A percentile compares a stretch with the other conserved stretches of the same genome.
Evolutionary conservation across 306 rosid species (phyloP).

Genomic region (Dalbergia cultrata): DNA sequence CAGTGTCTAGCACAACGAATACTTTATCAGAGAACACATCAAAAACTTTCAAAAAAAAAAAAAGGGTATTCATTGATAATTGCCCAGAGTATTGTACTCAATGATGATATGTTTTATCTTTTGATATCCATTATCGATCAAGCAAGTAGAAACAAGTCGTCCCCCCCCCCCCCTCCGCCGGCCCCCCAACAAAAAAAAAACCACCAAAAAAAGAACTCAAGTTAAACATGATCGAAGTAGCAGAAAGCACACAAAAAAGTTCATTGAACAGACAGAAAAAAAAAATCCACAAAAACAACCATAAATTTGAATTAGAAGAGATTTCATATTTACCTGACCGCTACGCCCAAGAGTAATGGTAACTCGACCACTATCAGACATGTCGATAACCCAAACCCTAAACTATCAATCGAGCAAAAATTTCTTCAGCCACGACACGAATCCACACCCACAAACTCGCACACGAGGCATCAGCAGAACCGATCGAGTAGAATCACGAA

Average conservation of each 20-base stretch:
- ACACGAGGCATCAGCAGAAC: slow-evolving; percentile 37
- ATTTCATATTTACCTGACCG: slow-evolving; percentile 69
- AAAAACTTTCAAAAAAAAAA: background rate
- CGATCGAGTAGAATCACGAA: slow-evolving; percentile 2
- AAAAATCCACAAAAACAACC: background rate
- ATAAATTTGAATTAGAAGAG: background rate
- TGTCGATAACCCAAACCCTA: slow-evolving; percentile 66
- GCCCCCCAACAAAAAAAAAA: too few relatives aligned
- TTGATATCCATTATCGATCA: slow-evolving; percentile 18
- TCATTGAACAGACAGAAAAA: slow-evolving; percentile 13
- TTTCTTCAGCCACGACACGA: slow-evolving; percentile 15
- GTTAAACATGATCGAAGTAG: slow-evolving; percentile 10
- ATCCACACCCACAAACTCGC: slow-evolving; percentile 14
- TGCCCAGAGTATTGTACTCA: background rate
- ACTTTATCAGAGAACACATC: slow-evolving; percentile 40
- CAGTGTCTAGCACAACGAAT: background rate
- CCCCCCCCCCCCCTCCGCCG: background rate
- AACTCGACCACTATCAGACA: slow-evolving; percentile 81
- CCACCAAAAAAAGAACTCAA: background rate
- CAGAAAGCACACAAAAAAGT: slow-evolving; percentile 29
- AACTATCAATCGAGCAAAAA: slow-evolving; percentile 40
- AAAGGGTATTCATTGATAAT: background rate
- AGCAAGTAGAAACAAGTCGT: slow-evolving; percentile 28
- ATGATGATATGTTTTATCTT: background rate
- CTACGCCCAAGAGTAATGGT: slow-evolving; percentile 92